Evolutionary conservation across 2,329 filamentous ascomycete genomes (phyloP), one percentile per base, ranked within the genome.

Genomic region (Tolypocladium album): DNA sequence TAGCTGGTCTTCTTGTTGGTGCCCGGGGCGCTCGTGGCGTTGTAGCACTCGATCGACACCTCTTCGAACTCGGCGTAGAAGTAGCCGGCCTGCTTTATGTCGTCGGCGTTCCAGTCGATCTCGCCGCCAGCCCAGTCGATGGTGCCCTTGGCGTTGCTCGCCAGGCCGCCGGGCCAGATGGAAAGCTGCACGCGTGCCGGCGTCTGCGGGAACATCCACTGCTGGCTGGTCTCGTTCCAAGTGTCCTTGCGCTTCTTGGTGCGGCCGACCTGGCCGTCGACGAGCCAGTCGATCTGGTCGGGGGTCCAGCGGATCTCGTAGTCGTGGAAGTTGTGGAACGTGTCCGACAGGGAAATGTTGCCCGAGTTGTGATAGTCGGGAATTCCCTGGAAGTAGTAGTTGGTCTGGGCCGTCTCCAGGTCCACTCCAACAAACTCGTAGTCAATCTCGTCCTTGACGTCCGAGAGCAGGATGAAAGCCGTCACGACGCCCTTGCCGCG

Each of bases 361-460:
- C 74, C 79, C 12, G 85, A 87, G 71, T 97, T 90, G 64, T 83
- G 78, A 71, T 96, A 97, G 73, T 93, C 82, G 45, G 90, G 88
- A 64, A 97, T 88, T 70, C 94, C 94, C 77, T 97, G 92, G 78
- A 88, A 97, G 77, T 97, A 99, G 80, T 87, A 99, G 79, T 99
- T 99, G 71, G 92, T 94, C 79, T 99, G 92, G 22, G 88, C 90
- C 63, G 82, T 83, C 55, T 79, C 70, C 63, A 96, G 79, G 69
- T 97, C 90, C 53, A 83, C 83, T 65, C 94, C 94, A 59, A 99
- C 83, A 72, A 89, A 97, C 74, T 99, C 94, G 72, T 91, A 97
- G 77, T 99, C 94, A 69, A 99, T 96, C 76, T 99, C 94, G 70
- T 99, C 94, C 81, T 97, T 96, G 70, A 95, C 89, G 69, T 97